Conservation (phyloP, 2,329 filamentous ascomycete species). For the Trichoderma oligosporum region DNA sequence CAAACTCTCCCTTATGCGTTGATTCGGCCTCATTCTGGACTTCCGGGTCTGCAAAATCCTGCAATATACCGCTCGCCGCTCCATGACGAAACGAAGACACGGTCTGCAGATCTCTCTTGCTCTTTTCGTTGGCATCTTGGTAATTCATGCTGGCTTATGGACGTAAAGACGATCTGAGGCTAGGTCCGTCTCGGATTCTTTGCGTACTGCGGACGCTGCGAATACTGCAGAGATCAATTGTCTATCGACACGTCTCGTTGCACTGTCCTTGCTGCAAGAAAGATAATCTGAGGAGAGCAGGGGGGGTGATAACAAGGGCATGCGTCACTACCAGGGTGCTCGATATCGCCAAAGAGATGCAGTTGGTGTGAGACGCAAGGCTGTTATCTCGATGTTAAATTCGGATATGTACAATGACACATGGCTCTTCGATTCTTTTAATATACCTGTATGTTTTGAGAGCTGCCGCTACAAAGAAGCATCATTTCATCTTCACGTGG, state of each 20-base stretch:
- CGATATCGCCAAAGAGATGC: not conserved
- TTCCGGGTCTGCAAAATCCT: constrained; percentile 11
- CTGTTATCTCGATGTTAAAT: constrained; percentile 9
- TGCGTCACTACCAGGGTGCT: not conserved
- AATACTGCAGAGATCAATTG: not conserved
- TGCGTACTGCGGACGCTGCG: not conserved
- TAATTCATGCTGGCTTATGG: not conserved
- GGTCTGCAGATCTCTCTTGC: constrained; percentile 1
- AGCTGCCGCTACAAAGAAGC: not conserved
- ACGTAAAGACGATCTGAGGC: not conserved
- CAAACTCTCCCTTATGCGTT: constrained; percentile 21
- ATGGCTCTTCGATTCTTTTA: constrained; percentile 5
- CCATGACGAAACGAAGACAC: constrained; percentile 15
- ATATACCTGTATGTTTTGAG: not conserved
- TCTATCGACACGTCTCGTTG: not conserved
- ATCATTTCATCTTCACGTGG: not conserved
- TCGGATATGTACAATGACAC: not conserved
- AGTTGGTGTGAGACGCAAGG: not conserved
- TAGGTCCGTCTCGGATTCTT: not conserved
- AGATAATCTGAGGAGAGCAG: not conserved
- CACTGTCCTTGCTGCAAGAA: not conserved
- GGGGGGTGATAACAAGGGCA: not conserved
- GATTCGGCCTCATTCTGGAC: constrained; percentile 18
- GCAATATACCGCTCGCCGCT: not conserved
- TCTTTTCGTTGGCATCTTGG: constrained; percentile 9